These are phyloP conservation scores for Halteria grandinella DNA, from an alignment of 73 alveolate genomes.

Conservation along the genomic window DNA sequence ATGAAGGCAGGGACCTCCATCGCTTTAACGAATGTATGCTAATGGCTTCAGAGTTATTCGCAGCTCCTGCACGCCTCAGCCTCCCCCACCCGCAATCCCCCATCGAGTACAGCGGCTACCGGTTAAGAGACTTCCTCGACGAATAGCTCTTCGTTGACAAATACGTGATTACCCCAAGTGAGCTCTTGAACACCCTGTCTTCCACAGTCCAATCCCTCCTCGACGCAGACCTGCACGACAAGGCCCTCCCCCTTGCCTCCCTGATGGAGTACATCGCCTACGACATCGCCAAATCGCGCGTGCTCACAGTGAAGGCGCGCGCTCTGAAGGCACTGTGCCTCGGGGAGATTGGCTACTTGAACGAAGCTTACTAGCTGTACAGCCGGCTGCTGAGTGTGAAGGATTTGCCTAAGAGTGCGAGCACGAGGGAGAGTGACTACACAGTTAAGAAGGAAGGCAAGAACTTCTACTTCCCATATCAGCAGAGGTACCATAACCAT, in stretches of 20 bases:
- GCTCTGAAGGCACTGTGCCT: conserved; percentile 84
- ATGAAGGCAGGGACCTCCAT: conserved; percentile 66
- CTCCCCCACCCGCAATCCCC: conserved; percentile 75
- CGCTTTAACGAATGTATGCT: conserved; percentile 63
- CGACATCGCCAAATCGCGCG: conserved; percentile 83
- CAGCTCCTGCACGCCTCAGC: conserved; percentile 65
- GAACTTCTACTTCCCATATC: conserved; percentile 77
- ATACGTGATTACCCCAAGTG: conserved; percentile 83
- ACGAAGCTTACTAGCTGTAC: conserved; percentile 83
- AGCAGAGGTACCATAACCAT: conserved; percentile 72
- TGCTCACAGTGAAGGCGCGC: conserved; percentile 85
- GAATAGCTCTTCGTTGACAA: conserved; percentile 81
- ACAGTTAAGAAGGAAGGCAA: conserved; percentile 79
- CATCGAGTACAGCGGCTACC: conserved; percentile 71
- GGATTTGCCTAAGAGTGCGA: conserved; percentile 79
- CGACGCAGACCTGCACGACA: conserved; percentile 83
- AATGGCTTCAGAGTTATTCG: conserved; percentile 68
- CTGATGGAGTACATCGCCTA: conserved; percentile 89
- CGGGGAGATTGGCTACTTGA: conserved; percentile 87
- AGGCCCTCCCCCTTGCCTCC: conserved; percentile 89
- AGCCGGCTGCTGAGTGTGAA: conserved; percentile 73
- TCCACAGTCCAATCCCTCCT: conserved; percentile 83
- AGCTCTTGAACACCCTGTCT: conserved; percentile 79
- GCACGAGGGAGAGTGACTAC: conserved; percentile 72
- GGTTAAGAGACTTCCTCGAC: conserved; percentile 85